These are phyloP conservation scores for Metarhizium rileyi DNA, from an alignment of 2,329 filamentous ascomycete genomes.

Conservation along the genomic window DNA sequence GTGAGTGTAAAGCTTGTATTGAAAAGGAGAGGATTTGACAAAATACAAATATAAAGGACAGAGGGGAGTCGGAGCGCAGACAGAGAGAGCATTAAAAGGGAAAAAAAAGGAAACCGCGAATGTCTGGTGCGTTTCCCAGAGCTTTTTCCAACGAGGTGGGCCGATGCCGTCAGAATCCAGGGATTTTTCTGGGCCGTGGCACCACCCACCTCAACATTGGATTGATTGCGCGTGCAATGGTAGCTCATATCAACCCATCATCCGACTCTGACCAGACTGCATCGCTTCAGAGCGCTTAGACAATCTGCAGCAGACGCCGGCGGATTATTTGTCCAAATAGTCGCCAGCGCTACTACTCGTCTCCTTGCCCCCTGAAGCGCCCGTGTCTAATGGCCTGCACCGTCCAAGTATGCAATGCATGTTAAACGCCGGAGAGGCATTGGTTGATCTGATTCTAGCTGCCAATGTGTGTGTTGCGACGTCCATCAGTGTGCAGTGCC, in stretches of 20 bases:
- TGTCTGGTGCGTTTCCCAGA: neutral
- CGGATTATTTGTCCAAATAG: neutral
- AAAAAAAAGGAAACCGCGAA: neutral
- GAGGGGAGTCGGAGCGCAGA: too few species aligned
- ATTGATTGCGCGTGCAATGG: too few species aligned
- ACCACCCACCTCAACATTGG: too few species aligned
- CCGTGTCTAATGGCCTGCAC: neutral
- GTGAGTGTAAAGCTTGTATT: too few species aligned
- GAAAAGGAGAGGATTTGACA: too few species aligned
- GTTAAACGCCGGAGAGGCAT: neutral
- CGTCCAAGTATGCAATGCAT: neutral
- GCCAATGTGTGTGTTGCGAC: neutral
- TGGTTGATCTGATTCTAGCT: neutral
- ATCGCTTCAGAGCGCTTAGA: neutral
- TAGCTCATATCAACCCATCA: neutral
- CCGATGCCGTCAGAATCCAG: neutral
- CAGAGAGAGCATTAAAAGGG: neutral
- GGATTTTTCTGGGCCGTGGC: neutral
- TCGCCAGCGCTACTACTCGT: neutral
- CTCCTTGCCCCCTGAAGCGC: neutral
- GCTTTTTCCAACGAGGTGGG: constrained; percentile 1
- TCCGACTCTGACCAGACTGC: neutral
- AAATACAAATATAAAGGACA: constrained; percentile 15
- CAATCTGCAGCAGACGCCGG: neutral
- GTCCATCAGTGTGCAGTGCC: too few species aligned